Base-by-base conservation (phyloP, 2,329 filamentous ascomycete genomes). In the Neonectria ditissima region DNA sequence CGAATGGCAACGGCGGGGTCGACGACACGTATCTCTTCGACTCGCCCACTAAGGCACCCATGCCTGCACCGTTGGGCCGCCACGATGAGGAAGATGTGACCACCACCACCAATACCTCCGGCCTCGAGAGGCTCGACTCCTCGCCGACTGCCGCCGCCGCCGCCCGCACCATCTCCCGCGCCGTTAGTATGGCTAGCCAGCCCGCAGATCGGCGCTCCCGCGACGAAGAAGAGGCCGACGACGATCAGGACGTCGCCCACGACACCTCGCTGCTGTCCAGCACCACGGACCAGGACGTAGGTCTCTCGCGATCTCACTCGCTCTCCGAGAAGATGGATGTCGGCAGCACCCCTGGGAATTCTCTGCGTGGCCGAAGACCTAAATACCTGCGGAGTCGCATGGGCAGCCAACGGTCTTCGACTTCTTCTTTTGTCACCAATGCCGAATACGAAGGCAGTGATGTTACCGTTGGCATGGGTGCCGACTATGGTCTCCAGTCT, bases 401-500 rank as follows among this genome's bases (percentile, higher is more conserved):
- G 71, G 81, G 80, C 37, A 89, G 87, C 73, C 84, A 88, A 68
- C 81, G 86, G 57, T 90, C 87, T 4, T 90, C 87, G 2, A 81
- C 85, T 3, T 90, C 87, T 1, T 90, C 87, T 1, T 84, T 87
- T 43, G 74, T 81, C n/a, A 84, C 84, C 16, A 86, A 85, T 54
- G 75, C 81, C 2, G 85, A 86, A n/a, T 80, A 79, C 5, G 86
- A 88, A 37, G 88, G 87, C n/a, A 95, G 90, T 73, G 93, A 97
- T 68, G 86, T 85, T 4, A 94, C 92, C 5, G 81, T 93, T 18
- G 91, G 83, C 7, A 73, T 83, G 10, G 83, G 91, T 7, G 88
- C 89, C 9, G 94, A 97, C 76, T 96, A 91, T 78, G 92, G 92
- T 24, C 81, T 97, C 37, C 92, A 97, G 73, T 92, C 92, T 2